A percentile compares a stretch with the other conserved stretches of the same genome.
phyloP scores from a whole-genome alignment of 106 monocot genomes.

The Acanthochlamys bracteata region DNA sequence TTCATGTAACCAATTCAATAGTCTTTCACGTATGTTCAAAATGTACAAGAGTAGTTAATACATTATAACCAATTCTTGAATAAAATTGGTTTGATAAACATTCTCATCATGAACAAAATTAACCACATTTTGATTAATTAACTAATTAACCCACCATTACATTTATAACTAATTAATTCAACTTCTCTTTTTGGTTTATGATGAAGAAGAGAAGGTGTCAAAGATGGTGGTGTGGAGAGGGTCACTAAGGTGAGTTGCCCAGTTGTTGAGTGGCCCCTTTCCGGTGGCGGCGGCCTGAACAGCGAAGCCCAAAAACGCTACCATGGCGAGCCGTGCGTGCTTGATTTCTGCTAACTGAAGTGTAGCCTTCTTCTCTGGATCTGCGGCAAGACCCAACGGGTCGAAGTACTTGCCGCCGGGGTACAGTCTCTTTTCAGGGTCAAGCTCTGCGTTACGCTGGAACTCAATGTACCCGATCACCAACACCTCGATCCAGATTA shows the following conservation, averaged over 20 bases:
- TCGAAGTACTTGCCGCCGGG: constrained; percentile 89
- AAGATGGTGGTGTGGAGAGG: constrained; percentile 99
- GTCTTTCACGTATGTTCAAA: too few species aligned
- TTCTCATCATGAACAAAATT: too few species aligned
- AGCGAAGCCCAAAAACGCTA: constrained; percentile 84
- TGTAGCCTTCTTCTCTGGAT: constrained; percentile 82
- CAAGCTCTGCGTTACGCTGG: constrained; percentile 92
- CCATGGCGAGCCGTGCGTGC: constrained; percentile 97
- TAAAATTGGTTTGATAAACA: too few species aligned
- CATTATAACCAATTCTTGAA: too few species aligned
- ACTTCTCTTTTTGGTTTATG: constrained; percentile 11
- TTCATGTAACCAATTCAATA: too few species aligned
- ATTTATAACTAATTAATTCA: neutral
- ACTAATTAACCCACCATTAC: neutral
- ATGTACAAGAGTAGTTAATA: too few species aligned
- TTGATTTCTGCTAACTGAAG: constrained; percentile 93
- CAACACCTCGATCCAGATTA: constrained; percentile 86
- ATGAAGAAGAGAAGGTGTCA: constrained; percentile 73
- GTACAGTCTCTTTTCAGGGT: constrained; percentile 88
- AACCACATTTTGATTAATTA: neutral
- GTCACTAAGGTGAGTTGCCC: constrained; percentile 94
- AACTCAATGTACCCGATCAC: constrained; percentile 99
- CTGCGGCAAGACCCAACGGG: constrained; percentile 75
- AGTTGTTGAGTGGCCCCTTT: constrained; percentile 95
- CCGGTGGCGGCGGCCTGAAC: constrained; percentile 92